These are phyloP conservation scores for Diaporthe vexans DNA, from an alignment of 2,329 filamentous ascomycete genomes.

Conservation along the genomic window DNA sequence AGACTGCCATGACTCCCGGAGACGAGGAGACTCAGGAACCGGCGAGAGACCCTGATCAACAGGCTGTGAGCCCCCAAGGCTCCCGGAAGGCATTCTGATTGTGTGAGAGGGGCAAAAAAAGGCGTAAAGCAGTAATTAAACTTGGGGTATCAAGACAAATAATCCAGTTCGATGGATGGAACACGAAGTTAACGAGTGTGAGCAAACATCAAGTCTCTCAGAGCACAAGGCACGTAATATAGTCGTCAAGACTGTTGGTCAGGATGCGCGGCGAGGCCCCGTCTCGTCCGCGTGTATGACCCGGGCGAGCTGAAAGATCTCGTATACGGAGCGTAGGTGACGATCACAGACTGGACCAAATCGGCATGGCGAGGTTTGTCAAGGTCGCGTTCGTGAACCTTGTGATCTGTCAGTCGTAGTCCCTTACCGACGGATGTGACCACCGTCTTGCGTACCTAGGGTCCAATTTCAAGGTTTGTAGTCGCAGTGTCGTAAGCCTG, in stretches of 20 bases:
- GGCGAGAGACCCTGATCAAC: constrained; percentile 7
- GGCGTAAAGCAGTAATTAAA: not conserved
- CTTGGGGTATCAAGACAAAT: not conserved
- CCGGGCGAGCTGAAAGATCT: not conserved
- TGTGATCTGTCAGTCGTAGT: not conserved
- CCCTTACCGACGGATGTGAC: constrained; percentile 18
- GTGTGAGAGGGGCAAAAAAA: not conserved
- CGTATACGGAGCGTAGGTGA: not conserved
- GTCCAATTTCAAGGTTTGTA: not conserved
- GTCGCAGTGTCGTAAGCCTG: not conserved
- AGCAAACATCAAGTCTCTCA: constrained; percentile 1
- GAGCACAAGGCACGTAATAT: constrained; percentile 33
- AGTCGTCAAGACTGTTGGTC: constrained; percentile 13
- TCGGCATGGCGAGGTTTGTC: constrained; percentile 20
- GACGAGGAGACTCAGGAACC: not conserved
- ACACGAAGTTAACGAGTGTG: constrained; percentile 5
- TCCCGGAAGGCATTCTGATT: constrained; percentile 1
- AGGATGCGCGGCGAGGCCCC: not conserved
- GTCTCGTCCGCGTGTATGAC: not conserved
- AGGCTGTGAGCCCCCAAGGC: not conserved
- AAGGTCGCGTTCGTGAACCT: constrained; percentile 24
- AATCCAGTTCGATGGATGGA: not conserved
- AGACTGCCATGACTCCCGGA: constrained; percentile 29
- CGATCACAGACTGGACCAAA: constrained; percentile 5
- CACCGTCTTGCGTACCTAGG: not conserved